Percentiles rank a stretch among this genome's conserved stretches.
phyloP scores from a whole-genome alignment of 1,284 basidiomycete species.

The Peniophora sp. region DNA sequence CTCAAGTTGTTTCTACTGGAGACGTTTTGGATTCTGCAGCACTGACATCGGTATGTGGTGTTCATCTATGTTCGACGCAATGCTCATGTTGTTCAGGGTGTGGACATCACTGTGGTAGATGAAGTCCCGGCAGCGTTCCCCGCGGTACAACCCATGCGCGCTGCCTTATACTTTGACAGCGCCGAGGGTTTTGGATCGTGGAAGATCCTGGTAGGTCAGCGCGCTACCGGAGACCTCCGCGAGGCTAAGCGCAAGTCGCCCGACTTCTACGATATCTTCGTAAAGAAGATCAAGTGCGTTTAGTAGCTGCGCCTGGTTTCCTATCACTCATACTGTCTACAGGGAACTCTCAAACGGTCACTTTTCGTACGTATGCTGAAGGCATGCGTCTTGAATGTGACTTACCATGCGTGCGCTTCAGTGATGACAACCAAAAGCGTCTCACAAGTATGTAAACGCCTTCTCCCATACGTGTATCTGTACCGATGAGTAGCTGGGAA shows the following conservation, averaged over 20 bases:
- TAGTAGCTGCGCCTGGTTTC: neutral
- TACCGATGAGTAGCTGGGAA: neutral
- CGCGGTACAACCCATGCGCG: constrained; percentile 39
- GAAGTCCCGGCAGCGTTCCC: constrained; percentile 22
- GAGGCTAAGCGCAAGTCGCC: constrained; percentile 29
- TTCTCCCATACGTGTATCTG: neutral
- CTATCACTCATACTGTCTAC: neutral
- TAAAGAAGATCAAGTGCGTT: constrained; percentile 53
- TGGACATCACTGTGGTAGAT: neutral
- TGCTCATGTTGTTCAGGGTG: no score
- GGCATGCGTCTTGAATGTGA: no score
- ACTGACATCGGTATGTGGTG: no score
- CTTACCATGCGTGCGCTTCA: no score
- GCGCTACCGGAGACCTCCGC: constrained; percentile 36
- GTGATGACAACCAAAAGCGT: constrained; percentile 56
- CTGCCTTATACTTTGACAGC: constrained; percentile 41
- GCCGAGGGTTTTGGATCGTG: constrained; percentile 46
- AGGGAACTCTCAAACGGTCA: constrained; percentile 61
- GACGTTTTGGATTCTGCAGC: no score
- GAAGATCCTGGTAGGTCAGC: constrained; percentile 39
- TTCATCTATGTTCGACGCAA: no score
- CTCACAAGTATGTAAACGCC: constrained; percentile 43
- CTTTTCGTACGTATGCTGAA: constrained; percentile 50
- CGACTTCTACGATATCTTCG: constrained; percentile 36
- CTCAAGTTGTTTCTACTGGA: no score